These are phyloP conservation scores for Metschnikowia anglica DNA, from an alignment of 805 yeast genomes.

Conservation along the genomic window DNA sequence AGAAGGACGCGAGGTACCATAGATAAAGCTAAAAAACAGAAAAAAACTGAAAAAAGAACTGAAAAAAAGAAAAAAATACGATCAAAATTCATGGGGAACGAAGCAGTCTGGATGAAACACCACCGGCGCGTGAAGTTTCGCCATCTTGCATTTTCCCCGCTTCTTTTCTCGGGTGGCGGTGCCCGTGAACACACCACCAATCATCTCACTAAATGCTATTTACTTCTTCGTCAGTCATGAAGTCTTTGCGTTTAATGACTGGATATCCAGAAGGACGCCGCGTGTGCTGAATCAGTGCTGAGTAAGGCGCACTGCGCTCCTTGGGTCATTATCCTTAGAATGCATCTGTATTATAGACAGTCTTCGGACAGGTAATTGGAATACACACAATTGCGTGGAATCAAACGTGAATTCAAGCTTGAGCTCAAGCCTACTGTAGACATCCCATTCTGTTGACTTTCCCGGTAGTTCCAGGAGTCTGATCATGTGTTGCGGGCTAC, in stretches of 20 bases:
- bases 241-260: slow-evolving; percentile 19
- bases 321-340: slow-evolving; percentile 15
- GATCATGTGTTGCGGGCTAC: too few species aligned
- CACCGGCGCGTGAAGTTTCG: too few species aligned
- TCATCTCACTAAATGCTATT: slow-evolving; percentile 7
- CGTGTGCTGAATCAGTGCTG: slow-evolving; percentile 20
- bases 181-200: slow-evolving; percentile 1
- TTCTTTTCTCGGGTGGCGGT: not conserved
- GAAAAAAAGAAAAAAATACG: too few species aligned
- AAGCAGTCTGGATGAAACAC: too few species aligned
- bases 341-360: slow-evolving; percentile 22
- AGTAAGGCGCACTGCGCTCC: slow-evolving; percentile 14
- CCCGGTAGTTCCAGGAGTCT: too few species aligned
- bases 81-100: too few species aligned
- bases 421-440: too few species aligned
- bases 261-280: slow-evolving; percentile 11
- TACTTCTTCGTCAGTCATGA: slow-evolving; percentile 11
- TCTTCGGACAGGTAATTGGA: slow-evolving; percentile 13
- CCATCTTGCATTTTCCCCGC: too few species aligned
- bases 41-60: not conserved
- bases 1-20: not conserved
- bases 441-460: slow-evolving; percentile 1
- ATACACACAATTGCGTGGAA: not conserved
- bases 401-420: too few species aligned
- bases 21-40: not conserved